Percentiles rank a stretch among this genome's conserved stretches.
Conservation (phyloP, 352 stramenopile genomes). For the Phytophthora cactorum region DNA sequence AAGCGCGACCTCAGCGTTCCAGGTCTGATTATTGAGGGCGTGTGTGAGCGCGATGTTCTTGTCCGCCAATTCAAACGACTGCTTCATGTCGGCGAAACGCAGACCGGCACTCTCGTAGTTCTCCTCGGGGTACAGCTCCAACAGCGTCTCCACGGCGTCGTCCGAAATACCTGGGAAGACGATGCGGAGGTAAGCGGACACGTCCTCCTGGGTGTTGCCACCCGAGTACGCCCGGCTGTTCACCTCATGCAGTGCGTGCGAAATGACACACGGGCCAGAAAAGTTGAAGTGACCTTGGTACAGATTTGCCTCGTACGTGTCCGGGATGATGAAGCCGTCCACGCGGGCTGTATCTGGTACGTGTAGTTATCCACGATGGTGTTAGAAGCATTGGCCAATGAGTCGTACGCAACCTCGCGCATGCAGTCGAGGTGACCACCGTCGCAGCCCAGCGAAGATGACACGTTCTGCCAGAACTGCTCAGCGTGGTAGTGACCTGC, state of each 20-base stretch:
- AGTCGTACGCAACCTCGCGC: conserved; percentile 18
- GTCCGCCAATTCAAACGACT: conserved; percentile 26
- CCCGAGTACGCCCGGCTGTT: not conserved
- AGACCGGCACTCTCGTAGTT: conserved; percentile 28
- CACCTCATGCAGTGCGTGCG: conserved; percentile 30
- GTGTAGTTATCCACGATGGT: conserved; percentile 23
- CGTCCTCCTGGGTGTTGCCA: conserved; percentile 11
- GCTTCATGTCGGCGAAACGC: conserved; percentile 33
- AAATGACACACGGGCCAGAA: conserved; percentile 33
- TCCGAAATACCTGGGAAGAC: conserved; percentile 34
- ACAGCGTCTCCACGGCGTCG: conserved; percentile 22
- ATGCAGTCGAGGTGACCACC: conserved; percentile 33
- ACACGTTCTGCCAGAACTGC: conserved; percentile 42
- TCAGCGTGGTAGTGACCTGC: conserved; percentile 32
- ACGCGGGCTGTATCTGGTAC: conserved; percentile 35
- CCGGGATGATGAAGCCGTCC: conserved; percentile 32
- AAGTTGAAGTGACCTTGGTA: conserved; percentile 45
- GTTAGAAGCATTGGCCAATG: conserved; percentile 10
- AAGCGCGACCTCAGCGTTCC: conserved; percentile 25
- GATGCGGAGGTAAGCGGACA: conserved; percentile 30
- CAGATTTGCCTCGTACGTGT: conserved; percentile 36
- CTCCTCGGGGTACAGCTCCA: conserved; percentile 28
- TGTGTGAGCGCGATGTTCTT: conserved; percentile 35
- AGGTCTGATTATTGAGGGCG: conserved; percentile 26
- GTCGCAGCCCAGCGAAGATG: conserved; percentile 20